These are phyloP conservation scores for Middelhovenomyces tepae DNA, from an alignment of 805 yeast genomes.

Conservation along the genomic window DNA sequence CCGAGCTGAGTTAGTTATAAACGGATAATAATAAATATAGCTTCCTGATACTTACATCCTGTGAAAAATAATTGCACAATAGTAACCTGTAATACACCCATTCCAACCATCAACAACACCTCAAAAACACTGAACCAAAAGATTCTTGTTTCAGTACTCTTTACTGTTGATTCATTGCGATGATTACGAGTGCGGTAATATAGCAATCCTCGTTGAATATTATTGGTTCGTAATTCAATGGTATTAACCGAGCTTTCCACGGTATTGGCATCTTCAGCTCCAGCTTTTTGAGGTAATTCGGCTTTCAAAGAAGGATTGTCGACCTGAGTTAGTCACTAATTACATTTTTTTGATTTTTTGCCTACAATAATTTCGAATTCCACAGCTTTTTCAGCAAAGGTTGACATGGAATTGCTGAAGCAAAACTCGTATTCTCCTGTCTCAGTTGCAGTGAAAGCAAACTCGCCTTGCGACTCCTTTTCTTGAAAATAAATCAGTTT, in stretches of 20 bases:
- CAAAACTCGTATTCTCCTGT: slow-evolving; percentile 84
- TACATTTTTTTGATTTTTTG: too few relatives aligned
- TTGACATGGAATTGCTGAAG: slow-evolving; percentile 72
- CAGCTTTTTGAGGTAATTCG: slow-evolving; percentile 40
- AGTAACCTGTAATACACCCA: slow-evolving; percentile 71
- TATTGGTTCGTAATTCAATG: slow-evolving; percentile 21
- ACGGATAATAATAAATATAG: too few relatives aligned
- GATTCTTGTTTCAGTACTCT: slow-evolving; percentile 67
- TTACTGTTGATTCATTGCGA: slow-evolving; percentile 84
- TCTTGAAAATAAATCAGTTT: slow-evolving; percentile 43
- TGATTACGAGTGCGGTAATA: slow-evolving; percentile 85
- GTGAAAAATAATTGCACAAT: slow-evolving; percentile 75
- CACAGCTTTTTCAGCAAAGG: slow-evolving; percentile 72
- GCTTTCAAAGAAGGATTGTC: slow-evolving; percentile 44
- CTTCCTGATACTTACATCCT: too few relatives aligned
- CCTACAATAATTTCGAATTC: slow-evolving; percentile 63
- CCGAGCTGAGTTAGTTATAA: too few relatives aligned
- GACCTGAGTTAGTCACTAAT: slow-evolving; percentile 5
- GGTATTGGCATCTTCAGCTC: slow-evolving; percentile 21
- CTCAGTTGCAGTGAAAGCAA: slow-evolving; percentile 53
- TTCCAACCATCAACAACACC: slow-evolving; percentile 63
- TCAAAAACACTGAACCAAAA: slow-evolving; percentile 68
- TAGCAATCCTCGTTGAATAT: slow-evolving; percentile 38
- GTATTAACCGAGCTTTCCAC: slow-evolving; percentile 24
- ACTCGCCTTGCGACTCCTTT: slow-evolving; percentile 73